These are phyloP conservation scores for Chenopodium formosanum DNA, from an alignment of 148 eudicot genomes.

Conservation along the genomic window DNA sequence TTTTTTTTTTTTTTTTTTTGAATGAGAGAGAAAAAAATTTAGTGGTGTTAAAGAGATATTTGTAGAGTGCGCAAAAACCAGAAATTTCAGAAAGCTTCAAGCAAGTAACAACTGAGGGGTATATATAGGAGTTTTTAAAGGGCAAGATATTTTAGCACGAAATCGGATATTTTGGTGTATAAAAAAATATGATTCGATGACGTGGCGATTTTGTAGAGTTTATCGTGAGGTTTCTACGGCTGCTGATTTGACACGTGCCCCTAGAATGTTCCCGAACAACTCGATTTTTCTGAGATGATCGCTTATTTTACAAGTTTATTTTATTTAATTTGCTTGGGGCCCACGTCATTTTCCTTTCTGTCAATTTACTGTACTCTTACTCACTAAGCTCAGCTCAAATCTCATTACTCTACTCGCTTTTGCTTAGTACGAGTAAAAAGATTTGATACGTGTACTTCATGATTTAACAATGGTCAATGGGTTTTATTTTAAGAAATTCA, in stretches of 20 bases:
- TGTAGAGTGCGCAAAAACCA: not conserved
- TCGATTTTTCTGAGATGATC: not conserved
- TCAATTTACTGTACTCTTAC: not conserved
- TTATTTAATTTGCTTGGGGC: not conserved
- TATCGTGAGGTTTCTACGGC: slow-evolving; percentile 2
- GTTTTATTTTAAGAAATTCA: too few relatives aligned
- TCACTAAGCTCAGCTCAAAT: too few relatives aligned
- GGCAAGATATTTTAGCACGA: not conserved
- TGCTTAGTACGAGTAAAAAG: too few relatives aligned
- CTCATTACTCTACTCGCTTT: too few relatives aligned
- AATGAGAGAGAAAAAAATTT: not conserved
- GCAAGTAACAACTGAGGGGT: not conserved
- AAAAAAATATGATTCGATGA: not conserved
- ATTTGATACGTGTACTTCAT: too few relatives aligned
- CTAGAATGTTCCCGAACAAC: slow-evolving; percentile 7
- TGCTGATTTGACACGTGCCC: slow-evolving; percentile 5
- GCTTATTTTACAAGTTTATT: not conserved
- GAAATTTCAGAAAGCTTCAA: slow-evolving; percentile 4
- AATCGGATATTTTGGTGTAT: not conserved
- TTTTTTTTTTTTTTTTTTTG: not conserved
- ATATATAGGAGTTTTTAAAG: slow-evolving; percentile 2
- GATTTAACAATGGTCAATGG: too few relatives aligned
- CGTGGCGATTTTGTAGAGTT: not conserved
- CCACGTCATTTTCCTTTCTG: not conserved
- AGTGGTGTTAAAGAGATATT: not conserved